Evolutionary conservation across 2,329 filamentous ascomycete species (phyloP).

Genomic region (Pseudocercospora crystallina): DNA sequence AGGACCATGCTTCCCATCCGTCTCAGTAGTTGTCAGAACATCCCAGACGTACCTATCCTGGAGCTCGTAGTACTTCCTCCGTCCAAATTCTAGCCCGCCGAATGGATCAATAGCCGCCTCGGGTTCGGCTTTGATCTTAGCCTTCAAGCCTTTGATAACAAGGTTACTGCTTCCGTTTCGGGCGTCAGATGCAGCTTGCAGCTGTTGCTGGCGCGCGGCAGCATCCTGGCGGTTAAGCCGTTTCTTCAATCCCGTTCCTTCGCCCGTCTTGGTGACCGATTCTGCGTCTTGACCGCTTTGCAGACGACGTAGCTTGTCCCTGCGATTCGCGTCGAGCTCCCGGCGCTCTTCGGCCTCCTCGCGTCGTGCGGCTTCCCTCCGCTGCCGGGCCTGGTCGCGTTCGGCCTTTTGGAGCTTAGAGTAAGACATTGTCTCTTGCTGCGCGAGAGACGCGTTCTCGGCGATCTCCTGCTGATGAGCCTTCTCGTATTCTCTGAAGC

Average conservation of each 20-base stretch:
- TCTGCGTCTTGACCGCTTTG: conserved; percentile 64
- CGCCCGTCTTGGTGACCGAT: conserved; percentile 44
- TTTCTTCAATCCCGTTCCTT: conserved; percentile 70
- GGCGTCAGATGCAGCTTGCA: conserved; percentile 45
- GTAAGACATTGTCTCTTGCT: conserved; percentile 49
- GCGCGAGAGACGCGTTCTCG: conserved; percentile 50
- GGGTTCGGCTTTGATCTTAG: conserved; percentile 55
- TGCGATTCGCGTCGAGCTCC: conserved; percentile 62
- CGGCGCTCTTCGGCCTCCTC: conserved; percentile 71
- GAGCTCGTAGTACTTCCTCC: conserved; percentile 67
- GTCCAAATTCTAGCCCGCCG: conserved; percentile 67
- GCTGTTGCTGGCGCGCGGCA: conserved; percentile 39
- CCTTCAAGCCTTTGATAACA: conserved; percentile 78
- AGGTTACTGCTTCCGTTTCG: conserved; percentile 31
- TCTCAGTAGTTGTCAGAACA: conserved; percentile 67
- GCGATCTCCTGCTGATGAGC: conserved; percentile 63
- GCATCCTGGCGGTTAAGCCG: conserved; percentile 62
- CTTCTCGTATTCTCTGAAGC: conserved; percentile 69
- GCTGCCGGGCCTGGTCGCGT: conserved; percentile 63
- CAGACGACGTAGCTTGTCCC: conserved; percentile 69
- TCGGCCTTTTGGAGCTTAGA: conserved; percentile 56
- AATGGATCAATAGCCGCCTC: conserved; percentile 87
- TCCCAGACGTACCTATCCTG: conserved; percentile 71
- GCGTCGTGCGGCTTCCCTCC: conserved; percentile 61
- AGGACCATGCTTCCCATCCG: conserved; percentile 65